Evolutionary conservation across 495 filamentous ascomycete genomes (phyloP).

Genomic region (Acidiella bohemica): DNA sequence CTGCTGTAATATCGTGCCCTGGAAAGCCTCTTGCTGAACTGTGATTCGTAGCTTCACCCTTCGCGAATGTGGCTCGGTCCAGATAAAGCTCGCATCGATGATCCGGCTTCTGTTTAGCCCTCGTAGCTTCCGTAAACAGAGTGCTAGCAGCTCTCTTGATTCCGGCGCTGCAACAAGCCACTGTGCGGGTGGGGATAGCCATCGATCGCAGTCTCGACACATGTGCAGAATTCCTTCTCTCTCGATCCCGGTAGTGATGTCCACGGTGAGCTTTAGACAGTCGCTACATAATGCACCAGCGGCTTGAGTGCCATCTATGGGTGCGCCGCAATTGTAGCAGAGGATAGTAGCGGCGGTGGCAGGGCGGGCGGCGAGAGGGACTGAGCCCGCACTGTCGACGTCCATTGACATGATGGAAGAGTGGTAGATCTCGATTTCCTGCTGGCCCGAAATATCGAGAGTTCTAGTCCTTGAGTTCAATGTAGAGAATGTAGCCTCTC

Average conservation of each 20-base stretch:
- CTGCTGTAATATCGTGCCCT: slow-evolving; percentile 75
- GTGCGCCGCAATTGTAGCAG: slow-evolving; percentile 85
- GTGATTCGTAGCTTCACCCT: slow-evolving; percentile 87
- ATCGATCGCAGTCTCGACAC: slow-evolving; percentile 86
- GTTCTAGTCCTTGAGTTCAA: no score
- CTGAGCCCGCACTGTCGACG: slow-evolving; percentile 7
- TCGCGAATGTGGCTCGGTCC: slow-evolving; percentile 93
- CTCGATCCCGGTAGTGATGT: slow-evolving; percentile 85
- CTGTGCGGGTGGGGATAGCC: slow-evolving; percentile 71
- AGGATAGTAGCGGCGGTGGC: slow-evolving; percentile 49
- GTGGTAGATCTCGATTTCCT: no score
- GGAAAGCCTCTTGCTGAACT: slow-evolving; percentile 64
- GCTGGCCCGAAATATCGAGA: no score
- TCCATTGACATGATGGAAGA: slow-evolving; percentile 22
- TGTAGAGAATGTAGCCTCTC: no score
- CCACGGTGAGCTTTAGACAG: slow-evolving; percentile 83
- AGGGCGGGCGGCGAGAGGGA: slow-evolving; percentile 7
- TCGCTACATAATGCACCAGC: slow-evolving; percentile 85
- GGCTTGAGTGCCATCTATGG: slow-evolving; percentile 80
- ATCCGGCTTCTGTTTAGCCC: slow-evolving; percentile 78
- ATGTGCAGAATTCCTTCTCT: slow-evolving; percentile 69
- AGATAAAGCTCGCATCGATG: slow-evolving; percentile 90
- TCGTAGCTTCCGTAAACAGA: slow-evolving; percentile 71
- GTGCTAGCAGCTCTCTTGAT: slow-evolving; percentile 74
- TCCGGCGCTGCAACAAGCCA: slow-evolving; percentile 77